Evolutionary conservation across 2,329 filamentous ascomycete genomes (phyloP).

Genomic region (Plectosphaerella sp.): DNA sequence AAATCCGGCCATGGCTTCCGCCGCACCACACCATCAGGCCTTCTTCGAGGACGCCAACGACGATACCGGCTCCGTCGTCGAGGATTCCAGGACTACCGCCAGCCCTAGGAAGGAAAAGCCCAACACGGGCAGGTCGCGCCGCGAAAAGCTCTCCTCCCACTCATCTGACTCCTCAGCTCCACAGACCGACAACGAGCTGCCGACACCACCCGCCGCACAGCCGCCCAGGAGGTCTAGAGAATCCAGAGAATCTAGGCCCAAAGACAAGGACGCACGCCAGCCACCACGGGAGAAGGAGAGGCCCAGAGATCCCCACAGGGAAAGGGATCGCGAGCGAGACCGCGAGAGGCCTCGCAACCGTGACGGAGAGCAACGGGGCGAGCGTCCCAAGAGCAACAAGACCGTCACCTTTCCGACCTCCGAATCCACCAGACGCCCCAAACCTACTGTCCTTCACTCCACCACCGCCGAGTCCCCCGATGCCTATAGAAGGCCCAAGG

Average conservation of each 20-base stretch:
- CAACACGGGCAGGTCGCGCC: conserved; percentile 47
- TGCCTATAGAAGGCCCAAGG: conserved; percentile 19
- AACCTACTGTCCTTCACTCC: conserved; percentile 27
- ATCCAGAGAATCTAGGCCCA: conserved; percentile 14
- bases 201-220: conserved; percentile 29
- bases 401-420: neutral
- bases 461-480: conserved; percentile 3
- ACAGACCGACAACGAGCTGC: conserved; percentile 39
- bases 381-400: neutral
- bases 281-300: conserved; percentile 19
- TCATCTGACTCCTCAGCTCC: conserved; percentile 28
- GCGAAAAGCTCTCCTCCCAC: conserved; percentile 22
- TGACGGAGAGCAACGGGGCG: neutral
- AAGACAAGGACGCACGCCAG: conserved; percentile 18
- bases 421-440: conserved; percentile 25
- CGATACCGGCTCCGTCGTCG: conserved; percentile 38
- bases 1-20: conserved; percentile 35
- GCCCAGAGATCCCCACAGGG: conserved; percentile 4
- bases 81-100: conserved; percentile 39
- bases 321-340: conserved; percentile 20
- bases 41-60: conserved; percentile 50
- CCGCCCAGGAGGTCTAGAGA: conserved; percentile 23
- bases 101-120: conserved; percentile 44
- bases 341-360: conserved; percentile 2
- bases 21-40: conserved; percentile 28